Evolutionary conservation across 2,329 filamentous ascomycete genomes (phyloP), one percentile per base, ranked within the genome.

Genomic region (Karstenula rhodostoma): DNA sequence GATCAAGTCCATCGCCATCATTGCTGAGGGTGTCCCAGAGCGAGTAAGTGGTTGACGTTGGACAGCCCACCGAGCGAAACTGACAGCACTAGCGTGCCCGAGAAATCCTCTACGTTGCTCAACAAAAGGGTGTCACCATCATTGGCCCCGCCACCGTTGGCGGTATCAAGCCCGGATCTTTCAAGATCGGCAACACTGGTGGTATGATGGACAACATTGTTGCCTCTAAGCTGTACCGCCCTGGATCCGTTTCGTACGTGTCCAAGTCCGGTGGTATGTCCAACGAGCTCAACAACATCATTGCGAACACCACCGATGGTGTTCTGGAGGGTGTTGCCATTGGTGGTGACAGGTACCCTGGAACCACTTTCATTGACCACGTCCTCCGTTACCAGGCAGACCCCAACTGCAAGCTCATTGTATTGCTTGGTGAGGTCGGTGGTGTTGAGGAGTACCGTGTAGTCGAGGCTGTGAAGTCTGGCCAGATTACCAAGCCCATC

Each of bases 181-280:
- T 94, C 91, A 99, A 98, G 89, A 99, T 99, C 69, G 95, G 95
- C 81, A 99, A 99, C 88, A 99, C 95, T 75, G 95, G 95, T 88
- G 95, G 95, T 83, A 99, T 99, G 95, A 99, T 99, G 95, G 95
- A 99, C 88, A 99, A 99, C 89, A 99, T 99, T 76, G 95, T 99
- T 67, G 93, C 95, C 73, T 98, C 95, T 80, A 99, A 99, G 90
- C 92, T 99, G 64, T 99, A 99, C 90, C 94, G 95, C 83, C 95
- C 95, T 85, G 95, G 95, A 74, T 98, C 95, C 73, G 94, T 99
- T 70, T 95, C 93, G 74, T 99, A 99, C 83, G 95, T 99, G 82
- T 98, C 94, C 87, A 99, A 99, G 88, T 99, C 95, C 61, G 95
- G 95, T 79, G 95, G 95, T 84, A 99, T 99, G 95, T 98, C 95